Evolutionary conservation across 1,284 basidiomycete genomes (phyloP), one percentile per base, ranked within the genome.

Genomic region (Cutaneotrichosporon cutaneum): DNA sequence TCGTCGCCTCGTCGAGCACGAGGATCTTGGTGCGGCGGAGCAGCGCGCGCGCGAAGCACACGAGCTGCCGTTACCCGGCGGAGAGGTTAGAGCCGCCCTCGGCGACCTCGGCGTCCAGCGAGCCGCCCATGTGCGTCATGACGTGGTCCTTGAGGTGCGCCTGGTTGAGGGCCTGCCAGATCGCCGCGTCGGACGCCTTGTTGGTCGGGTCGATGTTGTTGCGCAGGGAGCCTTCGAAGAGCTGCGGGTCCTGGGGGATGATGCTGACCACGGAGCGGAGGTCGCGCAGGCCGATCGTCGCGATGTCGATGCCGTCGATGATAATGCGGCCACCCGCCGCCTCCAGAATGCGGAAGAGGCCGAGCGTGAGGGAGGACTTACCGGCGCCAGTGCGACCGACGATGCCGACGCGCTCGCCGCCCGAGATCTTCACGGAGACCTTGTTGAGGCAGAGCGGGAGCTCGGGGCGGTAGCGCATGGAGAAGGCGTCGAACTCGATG

Each of bases 301-400:
- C 84, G 66, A 94, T 89, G 74, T 94, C 90, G 5, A 93, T 83
- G 6, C 86, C 88, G 74, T 97, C 92, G 56, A 96, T 89, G 13
- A 83, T 71, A 58, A 99, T 94, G 2, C 84, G 85, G 10, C 94
- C 95, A 51, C 83, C 82, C 0, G 84, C 81, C 0, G 90, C 88
- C 75, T 98, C 94, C 63, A 95, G 85, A 69, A 95, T 89, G 2
- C 77, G 72, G 69, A 81, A 80, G 9, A 81, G 72, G 5, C 77
- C 82, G 36, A 84, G 76, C 53, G 87, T 82, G 62, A 94, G 84
- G 3, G 89, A 90, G 30, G 87, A 90, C 80, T 96, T 96, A 64
- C 94, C 94, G n/a, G 92, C 90, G 1, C 94, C 66, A 0, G 94
- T 97, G 63, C 94, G 82, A 2, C 94, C 94, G 70, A 87, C 88